A percentile compares a stretch with the other conserved stretches of the same genome.
These are phyloP conservation scores for Trichothecium roseum DNA, from an alignment of 2,329 filamentous ascomycete species.

Conservation along the genomic window DNA sequence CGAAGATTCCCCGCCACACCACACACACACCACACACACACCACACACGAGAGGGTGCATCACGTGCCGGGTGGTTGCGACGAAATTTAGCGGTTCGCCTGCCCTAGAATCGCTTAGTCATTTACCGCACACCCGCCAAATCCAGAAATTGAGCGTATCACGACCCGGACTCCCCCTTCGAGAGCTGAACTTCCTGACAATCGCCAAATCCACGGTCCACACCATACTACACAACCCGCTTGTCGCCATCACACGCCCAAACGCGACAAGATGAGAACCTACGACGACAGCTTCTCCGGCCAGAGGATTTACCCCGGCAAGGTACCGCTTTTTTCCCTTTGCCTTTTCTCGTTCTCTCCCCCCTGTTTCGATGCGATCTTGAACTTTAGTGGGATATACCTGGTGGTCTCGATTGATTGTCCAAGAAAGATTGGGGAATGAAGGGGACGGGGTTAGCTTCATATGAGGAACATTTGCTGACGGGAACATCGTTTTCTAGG, in stretches of 20 bases:
- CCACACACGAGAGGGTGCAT: background rate
- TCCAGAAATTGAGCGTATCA: conserved; percentile 26
- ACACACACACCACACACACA: too few species aligned
- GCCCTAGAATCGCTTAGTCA: conserved; percentile 31
- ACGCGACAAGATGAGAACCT: conserved; percentile 51
- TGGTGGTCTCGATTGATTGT: background rate
- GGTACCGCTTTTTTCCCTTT: conserved; percentile 32
- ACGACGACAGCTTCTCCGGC: conserved; percentile 57
- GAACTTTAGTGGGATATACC: background rate
- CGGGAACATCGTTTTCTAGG: conserved; percentile 43
- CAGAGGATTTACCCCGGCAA: conserved; percentile 59
- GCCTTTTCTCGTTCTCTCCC: background rate
- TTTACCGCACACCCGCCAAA: conserved; percentile 26
- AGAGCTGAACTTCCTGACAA: conserved; percentile 17
- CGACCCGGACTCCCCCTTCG: too few species aligned
- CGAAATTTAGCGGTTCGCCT: conserved; percentile 15
- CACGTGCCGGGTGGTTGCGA: conserved; percentile 17
- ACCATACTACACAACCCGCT: conserved; percentile 20
- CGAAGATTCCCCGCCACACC: too few species aligned
- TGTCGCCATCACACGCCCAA: conserved; percentile 28
- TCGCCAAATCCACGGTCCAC: conserved; percentile 26
- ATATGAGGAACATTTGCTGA: conserved; percentile 13
- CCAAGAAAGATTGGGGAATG: background rate
- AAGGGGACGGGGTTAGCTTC: background rate
- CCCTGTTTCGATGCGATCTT: background rate